A percentile compares a stretch with the other conserved stretches of the same genome.
Evolutionary conservation across 2,329 filamentous ascomycete genomes (phyloP).

Genomic region (Amesomyces nigricolor): DNA sequence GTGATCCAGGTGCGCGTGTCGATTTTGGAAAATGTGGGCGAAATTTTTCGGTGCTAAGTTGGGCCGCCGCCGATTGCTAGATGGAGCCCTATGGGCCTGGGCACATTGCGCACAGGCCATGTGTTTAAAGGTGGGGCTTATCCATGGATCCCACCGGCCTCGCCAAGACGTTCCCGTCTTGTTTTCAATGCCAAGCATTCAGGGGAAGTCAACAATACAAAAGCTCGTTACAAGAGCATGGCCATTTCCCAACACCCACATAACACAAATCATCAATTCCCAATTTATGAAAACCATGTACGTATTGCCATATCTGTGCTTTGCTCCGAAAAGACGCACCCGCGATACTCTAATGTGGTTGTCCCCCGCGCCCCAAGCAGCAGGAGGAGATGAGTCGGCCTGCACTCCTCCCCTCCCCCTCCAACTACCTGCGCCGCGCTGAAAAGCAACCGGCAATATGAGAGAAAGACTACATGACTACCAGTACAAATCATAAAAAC

Average conservation of each 20-base stretch:
- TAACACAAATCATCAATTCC: neutral
- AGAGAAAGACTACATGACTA: neutral
- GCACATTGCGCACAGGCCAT: conserved; percentile 16
- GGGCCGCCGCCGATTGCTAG: conserved; percentile 18
- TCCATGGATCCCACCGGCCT: neutral
- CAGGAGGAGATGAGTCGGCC: conserved; percentile 13
- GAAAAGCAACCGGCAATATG: conserved; percentile 1
- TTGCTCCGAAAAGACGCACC: neutral
- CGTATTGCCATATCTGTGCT: conserved; percentile 11
- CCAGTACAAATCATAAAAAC: neutral
- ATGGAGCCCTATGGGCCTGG: conserved; percentile 12
- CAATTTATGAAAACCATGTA: neutral
- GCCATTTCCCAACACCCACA: too few relatives aligned
- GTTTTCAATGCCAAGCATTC: too few relatives aligned
- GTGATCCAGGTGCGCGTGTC: conserved; percentile 17
- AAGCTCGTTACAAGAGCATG: neutral
- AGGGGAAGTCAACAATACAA: too few relatives aligned
- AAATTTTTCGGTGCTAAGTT: conserved; percentile 25
- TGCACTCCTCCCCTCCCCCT: conserved; percentile 20
- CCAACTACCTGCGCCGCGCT: neutral
- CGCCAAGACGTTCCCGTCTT: neutral
- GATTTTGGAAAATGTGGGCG: conserved; percentile 29
- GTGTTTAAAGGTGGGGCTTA: neutral
- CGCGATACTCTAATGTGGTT: conserved; percentile 1
- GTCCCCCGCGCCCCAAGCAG: conserved; percentile 1